A percentile compares a stretch with the other conserved stretches of the same genome.
Evolutionary conservation across 2,329 filamentous ascomycete species (phyloP).

Genomic region (Helminthosporium solani): DNA sequence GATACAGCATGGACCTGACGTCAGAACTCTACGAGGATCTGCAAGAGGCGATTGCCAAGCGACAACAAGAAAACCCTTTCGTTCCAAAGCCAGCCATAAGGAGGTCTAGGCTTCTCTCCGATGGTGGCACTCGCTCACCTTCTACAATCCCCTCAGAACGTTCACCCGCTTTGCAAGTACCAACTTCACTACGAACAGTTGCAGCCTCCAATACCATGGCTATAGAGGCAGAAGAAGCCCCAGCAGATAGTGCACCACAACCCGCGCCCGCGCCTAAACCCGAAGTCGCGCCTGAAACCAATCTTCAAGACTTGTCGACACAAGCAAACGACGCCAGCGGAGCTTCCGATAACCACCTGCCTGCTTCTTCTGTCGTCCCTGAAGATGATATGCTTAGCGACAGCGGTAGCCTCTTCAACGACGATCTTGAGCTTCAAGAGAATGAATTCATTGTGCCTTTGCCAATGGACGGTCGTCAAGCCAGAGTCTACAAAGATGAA

Average conservation of each 20-base stretch:
- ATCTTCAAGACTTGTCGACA: not conserved
- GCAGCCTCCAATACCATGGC: slow-evolving; percentile 19
- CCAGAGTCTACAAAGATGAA: slow-evolving; percentile 21
- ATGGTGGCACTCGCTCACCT: slow-evolving; percentile 34
- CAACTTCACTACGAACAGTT: slow-evolving; percentile 31
- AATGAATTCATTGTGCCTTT: slow-evolving; percentile 39
- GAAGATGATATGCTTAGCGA: slow-evolving; percentile 21
- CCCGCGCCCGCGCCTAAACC: not conserved
- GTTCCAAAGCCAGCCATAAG: slow-evolving; percentile 2
- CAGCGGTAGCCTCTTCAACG: slow-evolving; percentile 25
- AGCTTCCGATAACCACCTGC: not conserved
- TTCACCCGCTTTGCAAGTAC: slow-evolving; percentile 21
- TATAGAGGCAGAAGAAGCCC: slow-evolving; percentile 4
- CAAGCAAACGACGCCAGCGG: not conserved
- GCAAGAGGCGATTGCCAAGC: slow-evolving; percentile 9
- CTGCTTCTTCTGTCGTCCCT: not conserved
- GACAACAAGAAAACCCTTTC: slow-evolving; percentile 14
- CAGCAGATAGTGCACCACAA: slow-evolving; percentile 1
- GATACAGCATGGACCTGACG: slow-evolving; percentile 6
- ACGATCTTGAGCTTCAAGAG: slow-evolving; percentile 28
- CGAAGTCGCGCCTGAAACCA: not conserved
- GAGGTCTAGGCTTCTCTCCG: not conserved
- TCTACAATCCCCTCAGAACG: slow-evolving; percentile 35
- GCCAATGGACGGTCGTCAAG: slow-evolving; percentile 34
- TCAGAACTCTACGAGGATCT: slow-evolving; percentile 6